Conservation (phyloP, 805 yeast species). For the Myxozyma kluyveri region DNA sequence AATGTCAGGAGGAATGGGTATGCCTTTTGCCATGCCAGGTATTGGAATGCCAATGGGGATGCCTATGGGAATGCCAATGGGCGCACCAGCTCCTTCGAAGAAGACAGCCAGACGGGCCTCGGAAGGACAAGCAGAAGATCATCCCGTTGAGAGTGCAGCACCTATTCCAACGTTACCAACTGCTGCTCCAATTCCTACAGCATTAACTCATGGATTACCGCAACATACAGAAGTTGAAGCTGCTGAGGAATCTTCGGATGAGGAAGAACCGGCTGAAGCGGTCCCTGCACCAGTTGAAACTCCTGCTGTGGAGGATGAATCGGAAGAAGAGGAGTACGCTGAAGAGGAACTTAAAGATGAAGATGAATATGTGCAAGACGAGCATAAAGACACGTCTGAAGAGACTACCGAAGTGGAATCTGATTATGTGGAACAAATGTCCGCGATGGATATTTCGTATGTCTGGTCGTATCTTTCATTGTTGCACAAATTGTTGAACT, state of each 20-base stretch:
- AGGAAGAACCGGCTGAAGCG: conserved; percentile 29
- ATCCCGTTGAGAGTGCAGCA: background rate
- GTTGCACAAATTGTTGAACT: background rate
- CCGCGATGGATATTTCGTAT: background rate
- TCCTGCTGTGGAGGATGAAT: conserved; percentile 52
- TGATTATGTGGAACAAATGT: background rate
- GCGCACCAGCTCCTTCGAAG: conserved; percentile 32
- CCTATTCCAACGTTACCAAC: background rate
- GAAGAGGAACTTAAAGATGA: conserved; percentile 34
- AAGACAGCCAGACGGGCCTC: conserved; percentile 32
- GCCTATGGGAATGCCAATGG: conserved; percentile 33
- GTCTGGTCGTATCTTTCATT: background rate
- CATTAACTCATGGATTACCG: conserved; percentile 19
- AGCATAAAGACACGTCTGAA: conserved; percentile 16
- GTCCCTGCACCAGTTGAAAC: conserved; percentile 44
- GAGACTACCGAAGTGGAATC: conserved; percentile 3
- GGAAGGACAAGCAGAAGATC: background rate
- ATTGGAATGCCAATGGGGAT: conserved; percentile 34
- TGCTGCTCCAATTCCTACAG: conserved; percentile 2
- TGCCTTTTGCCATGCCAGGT: conserved; percentile 45
- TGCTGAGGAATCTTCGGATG: conserved; percentile 29
- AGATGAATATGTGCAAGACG: conserved; percentile 20
- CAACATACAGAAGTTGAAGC: conserved; percentile 13
- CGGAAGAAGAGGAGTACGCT: conserved; percentile 23
- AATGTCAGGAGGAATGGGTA: conserved; percentile 75